Base-by-base conservation (phyloP, 257 asterid species). In the Lycium ferocissimum region DNA sequence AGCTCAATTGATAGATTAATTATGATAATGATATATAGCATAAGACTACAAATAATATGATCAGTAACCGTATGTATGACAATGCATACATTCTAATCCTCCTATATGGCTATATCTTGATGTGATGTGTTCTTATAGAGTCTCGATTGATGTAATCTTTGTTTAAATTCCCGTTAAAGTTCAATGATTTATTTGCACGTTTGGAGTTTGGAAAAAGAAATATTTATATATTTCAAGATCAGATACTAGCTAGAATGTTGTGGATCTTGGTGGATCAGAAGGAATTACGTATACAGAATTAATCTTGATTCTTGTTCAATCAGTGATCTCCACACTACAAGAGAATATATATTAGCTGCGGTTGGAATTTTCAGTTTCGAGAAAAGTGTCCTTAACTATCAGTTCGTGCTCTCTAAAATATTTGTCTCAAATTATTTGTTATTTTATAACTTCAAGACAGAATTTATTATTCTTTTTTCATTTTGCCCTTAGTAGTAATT, bases 1-100 rank as follows among this genome's bases (percentile, higher is more conserved):
- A 20, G 20, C 61, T 45, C 40, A 20, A 73, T 73, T 73, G 81
- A 73, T 73, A 73, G 17, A 47, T 20, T 33, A 66, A 33, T 66
- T 47, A 1, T 73, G 81, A 22, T 43, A 73, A 73, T 72, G 38
- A 63, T 0, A 20, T 18, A 65, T 5, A 26, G 18, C 38, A 72
- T 35, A 18, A 72, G 56, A 43, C 15, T 18, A 72, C n/a, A 18
- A 72, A 43, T 20, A 45, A 43, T 65, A 62, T 20, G 35, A 22
- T 26, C 33, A 26, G 7, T 20, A 62, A 62, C 22, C 5, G 38
- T 62, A 20, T 20, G 5, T 9, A 62, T 62, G 69, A 62, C 15
- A 62, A 18, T 62, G 15, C 0, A 22, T 61, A n/a, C 13, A n/a
- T 61, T 61, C 67, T 9, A 8, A 61, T n/a, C 6, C 13, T 3